phyloP scores from a whole-genome alignment of 495 filamentous ascomycete species.

The Trichoderma gamsii region DNA sequence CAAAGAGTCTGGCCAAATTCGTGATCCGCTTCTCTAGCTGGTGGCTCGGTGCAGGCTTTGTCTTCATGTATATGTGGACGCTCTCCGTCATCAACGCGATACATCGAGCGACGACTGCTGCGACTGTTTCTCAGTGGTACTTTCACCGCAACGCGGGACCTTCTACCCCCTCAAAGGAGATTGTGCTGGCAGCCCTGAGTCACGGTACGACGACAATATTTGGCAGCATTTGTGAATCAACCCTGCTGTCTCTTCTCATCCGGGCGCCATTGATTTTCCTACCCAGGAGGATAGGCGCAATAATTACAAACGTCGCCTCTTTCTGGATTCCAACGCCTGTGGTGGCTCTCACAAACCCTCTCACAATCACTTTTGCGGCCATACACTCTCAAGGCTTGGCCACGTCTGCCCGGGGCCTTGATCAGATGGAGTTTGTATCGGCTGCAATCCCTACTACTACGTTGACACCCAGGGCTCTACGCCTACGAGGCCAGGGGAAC shows the following conservation, averaged over 20 bases:
- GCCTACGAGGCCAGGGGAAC: constrained; percentile 38
- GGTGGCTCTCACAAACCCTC: constrained; percentile 76
- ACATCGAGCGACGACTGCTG: constrained; percentile 85
- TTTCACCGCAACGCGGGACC: constrained; percentile 86
- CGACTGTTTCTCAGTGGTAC: constrained; percentile 97
- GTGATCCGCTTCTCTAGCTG: constrained; percentile 80
- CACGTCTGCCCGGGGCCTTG: constrained; percentile 66
- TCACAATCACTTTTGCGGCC: constrained; percentile 86
- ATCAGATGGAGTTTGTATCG: constrained; percentile 68
- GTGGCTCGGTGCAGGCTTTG: constrained; percentile 85
- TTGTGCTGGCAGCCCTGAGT: constrained; percentile 72
- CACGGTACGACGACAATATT: constrained; percentile 85
- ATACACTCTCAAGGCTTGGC: constrained; percentile 83
- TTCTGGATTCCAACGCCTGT: constrained; percentile 78
- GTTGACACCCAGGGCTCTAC: constrained; percentile 53
- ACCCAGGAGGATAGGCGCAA: constrained; percentile 55
- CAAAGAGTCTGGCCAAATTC: constrained; percentile 52
- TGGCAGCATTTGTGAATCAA: constrained; percentile 83
- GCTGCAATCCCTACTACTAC: constrained; percentile 54
- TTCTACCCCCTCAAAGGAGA: constrained; percentile 62
- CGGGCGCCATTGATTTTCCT: constrained; percentile 81
- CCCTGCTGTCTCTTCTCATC: constrained; percentile 69
- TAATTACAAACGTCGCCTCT: constrained; percentile 55
- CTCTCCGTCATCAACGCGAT: constrained; percentile 77
- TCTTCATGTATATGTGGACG: constrained; percentile 93